These are phyloP conservation scores for Penicillium sp. DNA, from an alignment of 2,329 filamentous ascomycete genomes.

Conservation along the genomic window DNA sequence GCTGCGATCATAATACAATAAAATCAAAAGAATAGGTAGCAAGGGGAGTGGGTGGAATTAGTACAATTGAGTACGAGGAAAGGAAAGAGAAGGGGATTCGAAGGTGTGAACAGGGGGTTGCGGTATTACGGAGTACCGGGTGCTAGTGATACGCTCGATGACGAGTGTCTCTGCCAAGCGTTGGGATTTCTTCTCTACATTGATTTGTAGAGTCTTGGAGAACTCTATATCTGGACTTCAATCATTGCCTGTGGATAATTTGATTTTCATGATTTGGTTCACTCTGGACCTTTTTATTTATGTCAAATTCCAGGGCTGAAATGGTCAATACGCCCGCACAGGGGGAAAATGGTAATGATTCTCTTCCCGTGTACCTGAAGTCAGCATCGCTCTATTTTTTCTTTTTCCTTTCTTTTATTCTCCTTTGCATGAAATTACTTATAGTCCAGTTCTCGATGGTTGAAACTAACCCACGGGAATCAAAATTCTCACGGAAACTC, in stretches of 20 bases:
- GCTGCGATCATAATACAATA: conserved; percentile 22
- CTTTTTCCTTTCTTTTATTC: conserved; percentile 1
- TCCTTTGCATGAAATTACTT: neutral
- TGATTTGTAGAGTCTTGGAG: no score
- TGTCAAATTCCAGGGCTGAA: no score
- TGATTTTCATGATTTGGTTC: no score
- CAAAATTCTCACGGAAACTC: no score
- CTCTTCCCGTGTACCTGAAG: conserved; percentile 7
- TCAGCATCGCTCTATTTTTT: conserved; percentile 1
- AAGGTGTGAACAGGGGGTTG: conserved; percentile 12
- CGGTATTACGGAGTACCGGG: neutral
- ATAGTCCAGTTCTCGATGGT: neutral
- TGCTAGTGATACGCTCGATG: neutral
- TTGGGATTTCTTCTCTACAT: no score
- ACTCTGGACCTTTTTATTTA: no score
- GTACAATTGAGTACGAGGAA: conserved; percentile 7
- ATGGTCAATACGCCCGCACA: conserved; percentile 8
- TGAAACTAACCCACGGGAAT: no score
- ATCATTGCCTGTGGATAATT: no score
- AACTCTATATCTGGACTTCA: no score
- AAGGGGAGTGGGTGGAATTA: conserved; percentile 5
- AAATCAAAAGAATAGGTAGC: conserved; percentile 8
- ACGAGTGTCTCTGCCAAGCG: no score
- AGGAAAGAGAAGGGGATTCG: conserved; percentile 11
- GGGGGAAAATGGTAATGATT: conserved; percentile 2